Evolutionary conservation across 805 yeast genomes (phyloP).

Genomic region (Wickerhamomyces subpelliculosus): DNA sequence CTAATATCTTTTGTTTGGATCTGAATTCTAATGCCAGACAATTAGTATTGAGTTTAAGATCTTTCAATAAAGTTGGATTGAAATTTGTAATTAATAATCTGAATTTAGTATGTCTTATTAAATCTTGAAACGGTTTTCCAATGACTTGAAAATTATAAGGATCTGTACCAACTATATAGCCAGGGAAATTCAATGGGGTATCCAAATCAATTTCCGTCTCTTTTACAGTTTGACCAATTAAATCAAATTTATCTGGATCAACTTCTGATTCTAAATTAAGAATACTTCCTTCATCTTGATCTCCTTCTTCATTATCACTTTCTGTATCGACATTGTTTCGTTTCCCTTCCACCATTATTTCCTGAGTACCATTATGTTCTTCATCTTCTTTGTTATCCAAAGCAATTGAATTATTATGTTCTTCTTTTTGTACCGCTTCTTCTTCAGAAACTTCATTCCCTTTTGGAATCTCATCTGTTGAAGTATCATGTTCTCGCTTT

Average conservation of each 20-base stretch:
- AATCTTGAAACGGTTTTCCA: conserved; percentile 10
- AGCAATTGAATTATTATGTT: neutral
- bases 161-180: conserved; percentile 10
- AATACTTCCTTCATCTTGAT: neutral
- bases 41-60: conserved; percentile 8
- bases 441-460: no score
- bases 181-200: conserved; percentile 1
- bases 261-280: neutral
- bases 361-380: no score
- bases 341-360: no score
- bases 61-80: neutral
- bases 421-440: neutral
- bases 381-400: no score
- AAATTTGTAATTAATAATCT: conserved; percentile 12
- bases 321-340: neutral
- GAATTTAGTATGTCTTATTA: conserved; percentile 7
- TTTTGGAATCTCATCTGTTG: no score
- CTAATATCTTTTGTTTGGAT: conserved; percentile 7
- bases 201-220: neutral
- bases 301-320: neutral
- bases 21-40: conserved; percentile 11
- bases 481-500: no score
- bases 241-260: neutral
- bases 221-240: neutral
- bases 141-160: conserved; percentile 7